Base-by-base conservation (phyloP, 2,329 filamentous ascomycete species). In the Talaromyces sp. region DNA sequence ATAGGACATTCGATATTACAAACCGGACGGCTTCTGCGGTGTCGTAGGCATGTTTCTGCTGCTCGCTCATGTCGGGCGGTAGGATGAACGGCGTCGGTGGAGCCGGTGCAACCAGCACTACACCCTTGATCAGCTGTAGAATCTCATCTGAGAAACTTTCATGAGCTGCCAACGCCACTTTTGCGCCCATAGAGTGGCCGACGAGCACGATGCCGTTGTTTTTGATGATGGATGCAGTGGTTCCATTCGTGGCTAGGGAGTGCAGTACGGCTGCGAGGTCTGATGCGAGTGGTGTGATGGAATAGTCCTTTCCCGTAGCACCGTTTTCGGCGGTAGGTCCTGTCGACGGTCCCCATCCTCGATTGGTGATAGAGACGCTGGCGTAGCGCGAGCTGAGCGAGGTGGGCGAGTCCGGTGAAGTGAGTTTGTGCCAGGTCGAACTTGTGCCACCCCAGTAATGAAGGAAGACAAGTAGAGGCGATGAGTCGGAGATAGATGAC, bases 141-240 rank as follows among this genome's bases (percentile, higher is more conserved):
- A 70, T 63, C 31, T 62, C n/a, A 1, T 22, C 4, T 0, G 66
- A 19, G 0, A 71, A 62, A 2, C 4, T 11, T 0, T 56, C 52
- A 1, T 70, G 57, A 11, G 66, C 66, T 0, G 68, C 68, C 22
- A 78, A 70, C 0, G 74, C 72, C 2, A 80, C 73, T 60, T 80
- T 80, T 16, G 73, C 78, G 3, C 78, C 78, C 78, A 80, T 80
- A 0, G 76, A 79, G 67, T 79, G 74, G 2, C 76, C 76, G 43
- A 79, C 64, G 3, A 79, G 67, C 22, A 79, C 66, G 43, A 78
- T 70, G 1, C 72, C 69, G 6, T 70, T 59, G 41, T 0, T 64
- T 52, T 52, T 47, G 19, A 79, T 61, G 2, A 74, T 67, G 3
- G 62, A 58, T 14, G 71, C 66, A 8, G 72, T 68, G 14, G 70